These are phyloP conservation scores for Pyrenochaeta sp. DNA, from an alignment of 2,329 filamentous ascomycete genomes.

Conservation along the genomic window DNA sequence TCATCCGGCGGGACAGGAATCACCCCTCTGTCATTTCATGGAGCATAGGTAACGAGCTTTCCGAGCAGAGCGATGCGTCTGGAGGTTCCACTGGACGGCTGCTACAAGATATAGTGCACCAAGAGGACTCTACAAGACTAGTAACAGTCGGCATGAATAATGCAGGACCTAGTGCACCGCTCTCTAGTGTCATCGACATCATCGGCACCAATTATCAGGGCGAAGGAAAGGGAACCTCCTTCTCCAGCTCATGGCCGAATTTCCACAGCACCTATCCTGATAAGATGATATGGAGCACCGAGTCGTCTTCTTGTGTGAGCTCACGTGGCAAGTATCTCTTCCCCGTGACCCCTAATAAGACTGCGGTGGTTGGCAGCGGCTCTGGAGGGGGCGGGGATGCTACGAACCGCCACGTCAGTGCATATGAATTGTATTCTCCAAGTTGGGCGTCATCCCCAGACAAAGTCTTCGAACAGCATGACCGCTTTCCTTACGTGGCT, in stretches of 20 bases:
- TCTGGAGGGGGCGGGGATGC: constrained; percentile 45
- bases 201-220: constrained; percentile 64
- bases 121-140: constrained; percentile 58
- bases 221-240: constrained; percentile 48
- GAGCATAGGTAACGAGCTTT: constrained; percentile 63
- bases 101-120: constrained; percentile 46
- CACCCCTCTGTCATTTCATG: constrained; percentile 62
- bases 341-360: constrained; percentile 53
- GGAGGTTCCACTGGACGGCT: constrained; percentile 44
- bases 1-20: constrained; percentile 63
- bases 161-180: constrained; percentile 50
- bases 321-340: constrained; percentile 62
- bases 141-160: constrained; percentile 57
- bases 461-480: constrained; percentile 60
- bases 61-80: constrained; percentile 53
- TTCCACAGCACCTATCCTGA: constrained; percentile 56
- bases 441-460: constrained; percentile 58
- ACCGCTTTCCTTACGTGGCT: constrained; percentile 57
- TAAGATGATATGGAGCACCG: constrained; percentile 48
- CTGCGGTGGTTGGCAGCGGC: constrained; percentile 46
- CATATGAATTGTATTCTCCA: constrained; percentile 60
- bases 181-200: constrained; percentile 55
- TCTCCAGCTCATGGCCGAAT: constrained; percentile 37
- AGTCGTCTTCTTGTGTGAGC: constrained; percentile 52
- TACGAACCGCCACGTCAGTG: constrained; percentile 49